phyloP scores from a whole-genome alignment of 441 rosid species.

The Brassica balearica region DNA sequence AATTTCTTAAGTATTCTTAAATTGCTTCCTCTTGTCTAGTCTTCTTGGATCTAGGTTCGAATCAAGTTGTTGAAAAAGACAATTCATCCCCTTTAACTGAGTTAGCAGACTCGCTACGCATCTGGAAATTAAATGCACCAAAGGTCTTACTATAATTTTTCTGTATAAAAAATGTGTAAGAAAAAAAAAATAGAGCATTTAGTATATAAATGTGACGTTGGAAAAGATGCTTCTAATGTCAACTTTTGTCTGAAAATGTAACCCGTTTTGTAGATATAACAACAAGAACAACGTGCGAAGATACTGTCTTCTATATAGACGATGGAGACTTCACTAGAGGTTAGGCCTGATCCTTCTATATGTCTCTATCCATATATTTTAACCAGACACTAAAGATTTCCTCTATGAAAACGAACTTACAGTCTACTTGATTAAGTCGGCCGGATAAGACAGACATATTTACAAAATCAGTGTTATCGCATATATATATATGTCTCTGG shows the following conservation, averaged over 20 bases:
- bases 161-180: not conserved
- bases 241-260: slow-evolving; percentile 39
- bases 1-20: not conserved
- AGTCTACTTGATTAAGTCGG: slow-evolving; percentile 21
- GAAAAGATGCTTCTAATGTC: slow-evolving; percentile 37
- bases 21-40: slow-evolving; percentile 5
- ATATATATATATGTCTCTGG: slow-evolving; percentile 23
- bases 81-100: no score
- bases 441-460: slow-evolving; percentile 33
- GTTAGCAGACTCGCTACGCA: no score
- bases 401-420: slow-evolving; percentile 30
- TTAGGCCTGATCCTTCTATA: slow-evolving; percentile 30
- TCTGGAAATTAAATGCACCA: slow-evolving; percentile 25
- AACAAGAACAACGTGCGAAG: slow-evolving; percentile 45
- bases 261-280: slow-evolving; percentile 20
- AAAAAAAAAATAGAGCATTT: slow-evolving; percentile 7
- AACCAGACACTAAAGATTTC: slow-evolving; percentile 27
- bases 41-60: not conserved
- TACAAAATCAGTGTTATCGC: slow-evolving; percentile 10
- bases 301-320: slow-evolving; percentile 43
- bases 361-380: slow-evolving; percentile 40
- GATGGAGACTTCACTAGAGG: slow-evolving; percentile 43
- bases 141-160: not conserved
- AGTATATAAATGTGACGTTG: slow-evolving; percentile 28
- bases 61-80: no score